These are phyloP conservation scores for Quaeritorhiza haematococci DNA, from an alignment of 371 early-diverging fungal species.

Conservation along the genomic window DNA sequence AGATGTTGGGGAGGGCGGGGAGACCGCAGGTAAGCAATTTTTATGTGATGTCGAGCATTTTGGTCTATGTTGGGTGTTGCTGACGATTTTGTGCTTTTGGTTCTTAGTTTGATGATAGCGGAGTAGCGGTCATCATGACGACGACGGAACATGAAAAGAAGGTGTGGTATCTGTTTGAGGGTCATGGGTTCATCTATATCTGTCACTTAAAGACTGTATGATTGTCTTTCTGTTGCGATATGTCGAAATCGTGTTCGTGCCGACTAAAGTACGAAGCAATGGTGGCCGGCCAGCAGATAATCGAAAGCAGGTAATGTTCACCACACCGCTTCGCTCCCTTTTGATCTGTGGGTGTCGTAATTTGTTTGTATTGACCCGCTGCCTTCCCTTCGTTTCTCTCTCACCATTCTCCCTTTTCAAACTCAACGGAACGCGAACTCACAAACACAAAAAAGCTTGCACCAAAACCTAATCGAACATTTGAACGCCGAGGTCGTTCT, in stretches of 20 bases:
- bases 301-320: slow-evolving; percentile 59
- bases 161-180: too few species aligned
- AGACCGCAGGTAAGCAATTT: slow-evolving; percentile 58
- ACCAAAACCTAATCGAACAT: slow-evolving; percentile 71
- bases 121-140: slow-evolving; percentile 75
- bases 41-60: not conserved
- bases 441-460: slow-evolving; percentile 36
- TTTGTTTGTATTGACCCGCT: not conserved
- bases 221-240: too few species aligned
- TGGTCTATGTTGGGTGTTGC: not conserved
- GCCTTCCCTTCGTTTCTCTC: too few species aligned
- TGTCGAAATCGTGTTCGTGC: too few species aligned
- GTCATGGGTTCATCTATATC: too few species aligned
- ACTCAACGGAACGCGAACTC: not conserved
- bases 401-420: too few species aligned
- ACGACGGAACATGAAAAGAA: slow-evolving; percentile 38
- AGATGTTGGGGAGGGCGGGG: slow-evolving; percentile 93
- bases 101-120: slow-evolving; percentile 64
- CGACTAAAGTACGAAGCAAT: slow-evolving; percentile 56
- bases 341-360: slow-evolving; percentile 12
- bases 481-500: slow-evolving; percentile 79
- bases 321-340: not conserved
- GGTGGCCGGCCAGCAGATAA: slow-evolving; percentile 48
- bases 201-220: too few species aligned
- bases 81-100: not conserved